Evolutionary conservation across 2,329 filamentous ascomycete species (phyloP), one percentile per base, ranked within the genome.

Genomic region (Apiospora rasikravindrae): DNA sequence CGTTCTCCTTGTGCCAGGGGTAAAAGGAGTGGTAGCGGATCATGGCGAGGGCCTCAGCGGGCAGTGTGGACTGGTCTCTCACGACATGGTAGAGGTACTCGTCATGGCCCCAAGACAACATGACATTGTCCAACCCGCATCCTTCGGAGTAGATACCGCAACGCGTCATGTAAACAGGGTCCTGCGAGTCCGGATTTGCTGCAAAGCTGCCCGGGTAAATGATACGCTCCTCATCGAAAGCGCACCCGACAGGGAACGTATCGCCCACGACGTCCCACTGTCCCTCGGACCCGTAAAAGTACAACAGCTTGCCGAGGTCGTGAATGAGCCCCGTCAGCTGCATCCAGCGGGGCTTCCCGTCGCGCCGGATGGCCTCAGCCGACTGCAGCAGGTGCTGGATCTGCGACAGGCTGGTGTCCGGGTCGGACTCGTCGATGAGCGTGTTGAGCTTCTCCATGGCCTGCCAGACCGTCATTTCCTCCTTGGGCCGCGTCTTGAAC

Each of bases 221-320:
- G 85, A 96, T 96, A 76, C 88, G 86, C 14, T n/a, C 47, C 73
- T 91, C 85, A 79, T 94, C 92, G 79, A 94, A 94, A 74, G 88
- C 88, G 81, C 92, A 94, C 77, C 93, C 93, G 57, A 95, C 92
- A 66, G 92, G 92, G 83, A 95, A 95, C 0, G 93, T 95, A 82
- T 95, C 93, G 72, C 95, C 95, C 37, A 98, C 95, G 3, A 97
- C 94, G 79, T 97, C 94, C 95, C 95, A 98, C 84, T 97, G 95
- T 69, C 94, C 94, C 78, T 92, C 85, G n/a, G 93, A 94, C 73
- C 90, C 93, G 84, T 93, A 93, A 84, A 94, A 93, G 86, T 91
- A 93, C 75, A 94, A 88, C 14, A 95, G 88, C 84, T 95, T 95
- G 81, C 93, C 93, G 0, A 95, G 86, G 79, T 95, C 93, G 82